A percentile compares a stretch with the other conserved stretches of the same genome.
These are phyloP conservation scores for Leishmania braziliensis DNA, from an alignment of 208 protist genomes.

Conservation along the genomic window DNA sequence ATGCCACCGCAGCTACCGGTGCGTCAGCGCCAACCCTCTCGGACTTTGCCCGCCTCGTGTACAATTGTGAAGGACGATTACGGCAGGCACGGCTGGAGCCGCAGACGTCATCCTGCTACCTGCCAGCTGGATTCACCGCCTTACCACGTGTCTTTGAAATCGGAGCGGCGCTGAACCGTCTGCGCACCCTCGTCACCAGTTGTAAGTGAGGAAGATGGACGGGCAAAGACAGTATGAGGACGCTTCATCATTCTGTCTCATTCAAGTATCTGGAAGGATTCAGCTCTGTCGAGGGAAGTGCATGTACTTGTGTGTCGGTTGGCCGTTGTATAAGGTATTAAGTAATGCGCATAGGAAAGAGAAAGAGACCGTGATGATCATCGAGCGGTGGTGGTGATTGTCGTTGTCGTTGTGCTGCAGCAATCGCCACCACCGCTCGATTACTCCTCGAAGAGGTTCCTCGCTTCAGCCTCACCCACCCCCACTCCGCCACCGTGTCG, in stretches of 20 bases:
- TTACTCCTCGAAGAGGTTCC: not conserved
- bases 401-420: not conserved
- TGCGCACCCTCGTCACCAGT: conserved; percentile 61
- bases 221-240: not conserved
- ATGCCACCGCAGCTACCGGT: not conserved
- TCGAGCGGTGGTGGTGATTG: not conserved
- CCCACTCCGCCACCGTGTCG: not conserved
- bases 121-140: conserved; percentile 72
- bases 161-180: conserved; percentile 88
- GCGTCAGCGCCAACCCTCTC: conserved; percentile 5
- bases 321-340: not conserved
- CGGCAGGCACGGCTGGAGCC: conserved; percentile 58
- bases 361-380: not conserved
- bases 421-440: not conserved
- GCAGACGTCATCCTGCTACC: conserved; percentile 60
- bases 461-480: not conserved
- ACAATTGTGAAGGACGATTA: conserved; percentile 44
- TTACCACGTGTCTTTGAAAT: conserved; percentile 85
- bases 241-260: not conserved
- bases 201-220: conserved; percentile 9
- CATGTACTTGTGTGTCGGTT: not conserved
- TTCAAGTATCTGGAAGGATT: not conserved
- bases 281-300: not conserved
- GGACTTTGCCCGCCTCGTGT: conserved; percentile 19
- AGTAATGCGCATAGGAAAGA: too few relatives aligned